Conservation (phyloP, 2,329 filamentous ascomycete species). For the Penicillium sp. region DNA sequence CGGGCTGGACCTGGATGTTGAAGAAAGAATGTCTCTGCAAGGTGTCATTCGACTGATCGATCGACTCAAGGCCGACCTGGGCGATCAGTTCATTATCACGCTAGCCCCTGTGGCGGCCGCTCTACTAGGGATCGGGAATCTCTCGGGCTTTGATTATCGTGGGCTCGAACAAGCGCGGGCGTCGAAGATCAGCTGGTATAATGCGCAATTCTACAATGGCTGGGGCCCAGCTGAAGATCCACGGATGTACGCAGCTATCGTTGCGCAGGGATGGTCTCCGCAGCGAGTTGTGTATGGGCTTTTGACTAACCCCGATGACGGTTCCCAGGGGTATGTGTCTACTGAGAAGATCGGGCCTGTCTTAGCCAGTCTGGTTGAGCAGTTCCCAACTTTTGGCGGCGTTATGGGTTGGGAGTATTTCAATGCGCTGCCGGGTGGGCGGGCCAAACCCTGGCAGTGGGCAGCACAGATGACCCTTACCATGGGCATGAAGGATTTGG, state of each 20-base stretch:
- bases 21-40: constrained; percentile 68
- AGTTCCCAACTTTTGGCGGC: constrained; percentile 72
- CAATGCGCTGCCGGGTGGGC: constrained; percentile 68
- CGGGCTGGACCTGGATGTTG: constrained; percentile 74
- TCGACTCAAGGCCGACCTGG: constrained; percentile 55
- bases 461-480: constrained; percentile 62
- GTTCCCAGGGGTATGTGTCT: constrained; percentile 61
- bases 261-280: constrained; percentile 64
- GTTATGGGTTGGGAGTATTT: constrained; percentile 97
- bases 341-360: constrained; percentile 57
- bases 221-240: constrained; percentile 67
- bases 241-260: constrained; percentile 43
- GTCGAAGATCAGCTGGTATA: constrained; percentile 75
- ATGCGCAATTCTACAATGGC: constrained; percentile 88
- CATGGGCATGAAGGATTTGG: constrained; percentile 44
- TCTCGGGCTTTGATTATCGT: constrained; percentile 80
- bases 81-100: constrained; percentile 67
- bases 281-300: constrained; percentile 75
- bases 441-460: constrained; percentile 71
- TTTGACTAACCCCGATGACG: constrained; percentile 74
- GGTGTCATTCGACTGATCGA: constrained; percentile 67
- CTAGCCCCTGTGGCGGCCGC: constrained; percentile 79
- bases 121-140: constrained; percentile 58
- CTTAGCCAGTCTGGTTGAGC: constrained; percentile 55
- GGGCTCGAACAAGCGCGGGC: constrained; percentile 67